Conservation (phyloP, 176 grass and related monocot species). For the Aegilops bicornis region DNA sequence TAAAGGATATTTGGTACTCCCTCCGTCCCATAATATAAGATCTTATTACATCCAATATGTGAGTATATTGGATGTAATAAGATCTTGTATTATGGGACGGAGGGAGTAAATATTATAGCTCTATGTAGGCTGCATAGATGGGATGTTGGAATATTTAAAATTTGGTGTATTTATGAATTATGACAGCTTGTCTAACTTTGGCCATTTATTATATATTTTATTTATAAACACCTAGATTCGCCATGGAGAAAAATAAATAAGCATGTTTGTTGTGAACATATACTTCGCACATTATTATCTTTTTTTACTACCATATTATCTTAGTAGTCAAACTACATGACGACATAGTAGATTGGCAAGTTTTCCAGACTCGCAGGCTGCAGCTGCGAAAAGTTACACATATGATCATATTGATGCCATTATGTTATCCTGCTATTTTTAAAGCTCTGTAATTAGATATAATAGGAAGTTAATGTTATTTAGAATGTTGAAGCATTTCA, state of each 20-base stretch:
- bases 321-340: background rate
- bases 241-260: background rate
- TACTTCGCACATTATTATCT: background rate
- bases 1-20: background rate
- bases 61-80: no score
- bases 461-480: background rate
- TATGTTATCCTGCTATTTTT: slow-evolving; percentile 5
- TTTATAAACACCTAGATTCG: slow-evolving; percentile 20
- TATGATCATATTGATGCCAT: background rate
- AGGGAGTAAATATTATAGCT: background rate
- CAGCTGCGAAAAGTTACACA: background rate
- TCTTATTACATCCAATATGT: no score
- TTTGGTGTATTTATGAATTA: slow-evolving; percentile 25
- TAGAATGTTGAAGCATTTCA: background rate
- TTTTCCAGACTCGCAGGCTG: background rate
- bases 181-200: slow-evolving; percentile 10
- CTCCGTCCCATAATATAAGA: no score
- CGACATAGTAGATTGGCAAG: background rate
- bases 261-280: slow-evolving; percentile 1
- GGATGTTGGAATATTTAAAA: slow-evolving; percentile 15
- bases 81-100: no score
- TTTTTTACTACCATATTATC: slow-evolving; percentile 5
- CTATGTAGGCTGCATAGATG: slow-evolving; percentile 7
- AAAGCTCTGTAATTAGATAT: slow-evolving; percentile 1
- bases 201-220: background rate